These are phyloP conservation scores for Aspergillus cejpii DNA, from an alignment of 2,329 filamentous ascomycete species.

Conservation along the genomic window DNA sequence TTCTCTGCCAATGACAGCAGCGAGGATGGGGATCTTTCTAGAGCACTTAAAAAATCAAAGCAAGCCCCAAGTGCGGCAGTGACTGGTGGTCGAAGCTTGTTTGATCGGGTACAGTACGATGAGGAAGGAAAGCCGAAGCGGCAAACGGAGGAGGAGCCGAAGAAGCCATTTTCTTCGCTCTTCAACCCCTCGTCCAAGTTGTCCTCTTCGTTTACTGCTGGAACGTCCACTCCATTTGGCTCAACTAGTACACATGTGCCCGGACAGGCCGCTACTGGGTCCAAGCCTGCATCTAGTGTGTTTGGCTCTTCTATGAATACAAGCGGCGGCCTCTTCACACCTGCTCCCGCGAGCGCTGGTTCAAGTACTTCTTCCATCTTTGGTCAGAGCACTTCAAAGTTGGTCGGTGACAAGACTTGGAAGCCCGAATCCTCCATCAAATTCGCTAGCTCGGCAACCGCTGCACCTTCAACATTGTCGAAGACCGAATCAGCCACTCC, in stretches of 20 bases:
- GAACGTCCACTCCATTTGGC: constrained; percentile 19
- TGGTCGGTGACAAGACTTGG: constrained; percentile 42
- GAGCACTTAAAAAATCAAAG: constrained; percentile 20
- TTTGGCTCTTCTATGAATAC: constrained; percentile 15
- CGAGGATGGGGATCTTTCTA: constrained; percentile 21
- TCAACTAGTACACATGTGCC: constrained; percentile 8
- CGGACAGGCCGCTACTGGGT: constrained; percentile 7
- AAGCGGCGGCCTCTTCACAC: constrained; percentile 26
- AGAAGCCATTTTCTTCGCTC: constrained; percentile 16
- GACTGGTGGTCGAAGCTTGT: constrained; percentile 30
- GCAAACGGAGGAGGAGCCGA: constrained; percentile 15
- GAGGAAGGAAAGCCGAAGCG: constrained; percentile 23
- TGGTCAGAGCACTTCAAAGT: constrained; percentile 9
- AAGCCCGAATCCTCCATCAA: constrained; percentile 45
- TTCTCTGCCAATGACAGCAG: constrained; percentile 18
- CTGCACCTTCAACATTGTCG: constrained; percentile 15
- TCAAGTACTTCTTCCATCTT: constrained; percentile 16
- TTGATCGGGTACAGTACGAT: constrained; percentile 30
- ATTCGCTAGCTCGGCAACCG: constrained; percentile 33
- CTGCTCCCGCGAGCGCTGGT: constrained; percentile 17
- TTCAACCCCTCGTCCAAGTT: constrained; percentile 21
- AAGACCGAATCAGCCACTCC: constrained; percentile 23
- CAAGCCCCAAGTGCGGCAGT: constrained; percentile 12
- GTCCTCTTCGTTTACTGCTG: constrained; percentile 20
- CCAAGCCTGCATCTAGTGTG: constrained; percentile 15